Evolutionary conservation across 129 eudicot genomes (phyloP), one percentile per base, ranked within the genome.

Genomic region (Saposhnikovia divaricata): DNA sequence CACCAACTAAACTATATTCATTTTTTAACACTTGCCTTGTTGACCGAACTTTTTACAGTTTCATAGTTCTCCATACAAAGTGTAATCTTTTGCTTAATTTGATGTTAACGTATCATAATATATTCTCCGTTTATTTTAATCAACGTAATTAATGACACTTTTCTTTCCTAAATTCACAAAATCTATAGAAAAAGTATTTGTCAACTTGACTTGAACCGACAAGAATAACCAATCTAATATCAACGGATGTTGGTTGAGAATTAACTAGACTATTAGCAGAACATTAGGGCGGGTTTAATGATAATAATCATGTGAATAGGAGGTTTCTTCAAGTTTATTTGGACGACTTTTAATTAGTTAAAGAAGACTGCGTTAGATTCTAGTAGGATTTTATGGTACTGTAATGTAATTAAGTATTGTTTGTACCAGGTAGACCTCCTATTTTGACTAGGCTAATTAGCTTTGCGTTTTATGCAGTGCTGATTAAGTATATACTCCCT

Each of bases 201-300:
- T 19, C 75, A 71, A 72, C 77, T 72, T 43, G 55, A 9, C 77
- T 73, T 73, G 21, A 73, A 44, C 77, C 77, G 57, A 74, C 77
- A 74, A n/a, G 57, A 42, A 74, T 44, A 74, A 74, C 77, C 77
- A 74, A 74, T 74, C 55, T 44, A 10, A n/a, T 21, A 8, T 48
- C 77, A 38, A 74, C 57, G 77, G 77, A 74, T 74, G 57, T 74
- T 74, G 47, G 57, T 74, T 74, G 23, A 13, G 55, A 10, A 74
- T 9, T 74, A 43, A n/a, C 25, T 74, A 74, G 18, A 44, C 1
- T 44, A 43, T 42, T 74, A 7, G 34, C 15, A 72, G 37, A 42
- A 42, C 76, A 72, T 42, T 21, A 11, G 77, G 55, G 39, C 77
- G 55, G 37, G 55, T 2, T 74, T 74, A 74, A n/a, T 44, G 77